Evolutionary conservation across 768 basidiomycete genomes (phyloP).

Genomic region (Boletellus ananiceps): DNA sequence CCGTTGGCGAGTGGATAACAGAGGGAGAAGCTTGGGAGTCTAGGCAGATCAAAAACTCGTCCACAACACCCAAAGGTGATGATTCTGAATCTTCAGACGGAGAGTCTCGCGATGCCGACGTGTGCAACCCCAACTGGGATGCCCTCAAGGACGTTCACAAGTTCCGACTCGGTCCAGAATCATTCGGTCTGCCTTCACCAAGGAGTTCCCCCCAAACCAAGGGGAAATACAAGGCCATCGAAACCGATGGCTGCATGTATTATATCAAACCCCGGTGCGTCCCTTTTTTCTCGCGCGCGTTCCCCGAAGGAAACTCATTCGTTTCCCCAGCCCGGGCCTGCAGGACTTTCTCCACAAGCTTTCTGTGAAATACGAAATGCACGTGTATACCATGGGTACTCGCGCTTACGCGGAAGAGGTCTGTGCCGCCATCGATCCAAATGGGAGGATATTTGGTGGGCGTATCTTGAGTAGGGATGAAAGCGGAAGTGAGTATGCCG

Average conservation of each 20-base stretch:
- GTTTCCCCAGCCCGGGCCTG: slow-evolving; percentile 66
- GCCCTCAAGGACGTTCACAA: slow-evolving; percentile 86
- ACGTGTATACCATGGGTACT: slow-evolving; percentile 99
- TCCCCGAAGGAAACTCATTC: not conserved
- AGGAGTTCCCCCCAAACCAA: slow-evolving; percentile 40
- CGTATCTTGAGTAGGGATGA: slow-evolving; percentile 92
- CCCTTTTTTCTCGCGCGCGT: not conserved
- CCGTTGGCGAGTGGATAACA: slow-evolving; percentile 94
- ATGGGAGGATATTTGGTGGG: slow-evolving; percentile 77
- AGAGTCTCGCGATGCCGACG: slow-evolving; percentile 43
- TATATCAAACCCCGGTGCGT: slow-evolving; percentile 95
- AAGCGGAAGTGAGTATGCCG: slow-evolving; percentile 75
- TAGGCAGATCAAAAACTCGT: slow-evolving; percentile 43
- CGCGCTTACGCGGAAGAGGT: slow-evolving; percentile 95
- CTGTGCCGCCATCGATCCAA: slow-evolving; percentile 90
- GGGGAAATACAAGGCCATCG: slow-evolving; percentile 60
- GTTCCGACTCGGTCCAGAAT: slow-evolving; percentile 84
- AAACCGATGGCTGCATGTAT: slow-evolving; percentile 86
- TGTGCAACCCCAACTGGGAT: slow-evolving; percentile 89
- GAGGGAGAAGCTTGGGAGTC: slow-evolving; percentile 82
- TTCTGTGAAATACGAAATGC: slow-evolving; percentile 90
- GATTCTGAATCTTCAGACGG: slow-evolving; percentile 37
- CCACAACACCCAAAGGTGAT: slow-evolving; percentile 28
- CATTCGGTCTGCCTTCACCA: slow-evolving; percentile 45
- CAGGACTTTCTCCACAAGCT: slow-evolving; percentile 68